Conservation (phyloP, 768 basidiomycete genomes). For the Trametes cingulata region DNA sequence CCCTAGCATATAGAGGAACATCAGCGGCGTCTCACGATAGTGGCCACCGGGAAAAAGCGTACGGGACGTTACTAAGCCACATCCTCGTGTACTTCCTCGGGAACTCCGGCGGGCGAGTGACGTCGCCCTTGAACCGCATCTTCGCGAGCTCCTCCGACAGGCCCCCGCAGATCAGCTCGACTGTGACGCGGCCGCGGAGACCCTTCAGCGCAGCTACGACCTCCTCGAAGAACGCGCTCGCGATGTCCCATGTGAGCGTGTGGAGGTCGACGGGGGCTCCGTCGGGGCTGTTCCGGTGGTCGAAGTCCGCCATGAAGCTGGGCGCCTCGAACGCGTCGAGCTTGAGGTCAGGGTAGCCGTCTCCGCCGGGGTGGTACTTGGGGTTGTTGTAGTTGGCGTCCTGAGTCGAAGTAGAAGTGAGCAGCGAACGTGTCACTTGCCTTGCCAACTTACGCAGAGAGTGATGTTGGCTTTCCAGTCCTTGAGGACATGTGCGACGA, state of each 20-base stretch:
- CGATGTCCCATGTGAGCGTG: background rate
- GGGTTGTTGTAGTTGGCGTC: background rate
- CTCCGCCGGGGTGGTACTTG: background rate
- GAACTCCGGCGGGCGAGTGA: slow-evolving; percentile 29
- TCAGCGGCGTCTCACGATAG: background rate
- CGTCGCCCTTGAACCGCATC: slow-evolving; percentile 29
- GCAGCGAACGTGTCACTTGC: no score
- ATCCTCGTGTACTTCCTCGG: slow-evolving; percentile 36
- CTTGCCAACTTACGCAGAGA: slow-evolving; percentile 5
- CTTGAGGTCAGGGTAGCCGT: background rate
- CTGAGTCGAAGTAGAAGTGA: background rate
- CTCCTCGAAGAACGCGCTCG: slow-evolving; percentile 31
- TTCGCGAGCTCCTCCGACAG: slow-evolving; percentile 34
- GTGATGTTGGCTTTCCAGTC: slow-evolving; percentile 19
- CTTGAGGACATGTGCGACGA: background rate
- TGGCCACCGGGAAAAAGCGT: background rate
- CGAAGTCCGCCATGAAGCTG: background rate
- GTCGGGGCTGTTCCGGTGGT: background rate
- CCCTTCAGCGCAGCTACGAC: slow-evolving; percentile 28
- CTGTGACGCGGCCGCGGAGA: slow-evolving; percentile 27
- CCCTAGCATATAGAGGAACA: slow-evolving; percentile 24
- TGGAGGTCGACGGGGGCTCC: background rate
- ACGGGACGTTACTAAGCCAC: slow-evolving; percentile 40
- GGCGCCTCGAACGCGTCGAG: background rate
- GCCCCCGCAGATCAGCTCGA: slow-evolving; percentile 35